phyloP scores from a whole-genome alignment of 2,329 filamentous ascomycete genomes.

The Fusarium sp. region DNA sequence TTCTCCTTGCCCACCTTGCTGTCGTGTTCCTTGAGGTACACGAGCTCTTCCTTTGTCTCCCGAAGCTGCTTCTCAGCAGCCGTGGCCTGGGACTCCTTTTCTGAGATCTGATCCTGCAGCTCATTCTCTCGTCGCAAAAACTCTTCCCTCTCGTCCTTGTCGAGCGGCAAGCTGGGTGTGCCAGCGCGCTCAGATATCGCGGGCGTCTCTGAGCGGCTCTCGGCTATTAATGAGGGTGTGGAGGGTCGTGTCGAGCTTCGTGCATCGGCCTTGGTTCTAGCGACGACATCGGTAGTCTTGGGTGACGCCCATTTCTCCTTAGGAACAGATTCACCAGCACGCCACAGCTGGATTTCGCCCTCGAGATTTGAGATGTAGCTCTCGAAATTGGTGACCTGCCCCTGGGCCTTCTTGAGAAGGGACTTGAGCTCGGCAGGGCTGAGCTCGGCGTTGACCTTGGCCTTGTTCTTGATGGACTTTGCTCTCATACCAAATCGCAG shows the following conservation, averaged over 20 bases:
- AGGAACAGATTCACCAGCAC: slow-evolving; percentile 87
- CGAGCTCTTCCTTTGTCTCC: slow-evolving; percentile 87
- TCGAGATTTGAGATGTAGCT: slow-evolving; percentile 87
- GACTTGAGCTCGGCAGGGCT: slow-evolving; percentile 95
- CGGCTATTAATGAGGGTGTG: slow-evolving; percentile 63
- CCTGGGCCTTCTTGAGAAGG: slow-evolving; percentile 91
- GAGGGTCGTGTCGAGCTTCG: slow-evolving; percentile 62
- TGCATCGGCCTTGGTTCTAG: slow-evolving; percentile 56
- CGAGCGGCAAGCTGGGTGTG: slow-evolving; percentile 87
- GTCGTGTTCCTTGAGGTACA: slow-evolving; percentile 87
- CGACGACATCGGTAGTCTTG: slow-evolving; percentile 61
- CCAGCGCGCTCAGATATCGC: slow-evolving; percentile 82
- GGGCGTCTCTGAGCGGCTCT: slow-evolving; percentile 73
- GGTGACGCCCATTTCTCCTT: slow-evolving; percentile 88
- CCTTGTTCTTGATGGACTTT: slow-evolving; percentile 99
- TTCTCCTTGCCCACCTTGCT: slow-evolving; percentile 88
- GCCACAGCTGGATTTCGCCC: slow-evolving; percentile 87
- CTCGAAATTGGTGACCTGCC: slow-evolving; percentile 89
- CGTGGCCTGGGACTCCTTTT: slow-evolving; percentile 86
- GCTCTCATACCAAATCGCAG: slow-evolving; percentile 94
- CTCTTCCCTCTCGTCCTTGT: slow-evolving; percentile 97
- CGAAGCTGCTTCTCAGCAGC: slow-evolving; percentile 83
- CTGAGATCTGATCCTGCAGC: slow-evolving; percentile 93
- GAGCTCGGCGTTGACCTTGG: slow-evolving; percentile 98
- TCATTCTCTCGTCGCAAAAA: slow-evolving; percentile 96